Evolutionary conservation across 208 protist genomes (phyloP).

Genomic region (Herpetomonas muscarum): DNA sequence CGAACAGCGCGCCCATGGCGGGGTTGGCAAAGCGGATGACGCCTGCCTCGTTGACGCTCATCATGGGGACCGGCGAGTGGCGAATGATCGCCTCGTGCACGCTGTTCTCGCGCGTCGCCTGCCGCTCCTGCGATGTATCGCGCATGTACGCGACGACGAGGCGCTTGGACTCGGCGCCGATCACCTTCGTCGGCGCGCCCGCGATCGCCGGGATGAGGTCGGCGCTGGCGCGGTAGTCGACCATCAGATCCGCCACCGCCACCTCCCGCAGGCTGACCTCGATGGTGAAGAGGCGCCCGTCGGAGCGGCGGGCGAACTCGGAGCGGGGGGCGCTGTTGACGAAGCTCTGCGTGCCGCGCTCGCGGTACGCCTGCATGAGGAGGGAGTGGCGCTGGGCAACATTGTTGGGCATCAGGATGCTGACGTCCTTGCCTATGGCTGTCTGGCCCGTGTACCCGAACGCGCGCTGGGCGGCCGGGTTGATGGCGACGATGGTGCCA

Average conservation of each 20-base stretch:
- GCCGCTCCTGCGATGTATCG: slow-evolving; percentile 14
- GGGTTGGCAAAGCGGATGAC: slow-evolving; percentile 23
- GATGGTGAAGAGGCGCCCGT: slow-evolving; percentile 20
- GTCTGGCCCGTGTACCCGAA: slow-evolving; percentile 20
- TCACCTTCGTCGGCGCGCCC: not conserved
- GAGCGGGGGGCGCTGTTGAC: slow-evolving; percentile 1
- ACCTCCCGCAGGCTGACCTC: slow-evolving; percentile 7
- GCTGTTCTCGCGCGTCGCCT: not conserved
- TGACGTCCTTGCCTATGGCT: slow-evolving; percentile 19
- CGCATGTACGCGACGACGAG: slow-evolving; percentile 25
- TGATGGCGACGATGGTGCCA: slow-evolving; percentile 12
- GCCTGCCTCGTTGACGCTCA: slow-evolving; percentile 20
- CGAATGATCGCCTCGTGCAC: slow-evolving; percentile 12
- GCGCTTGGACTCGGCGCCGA: not conserved
- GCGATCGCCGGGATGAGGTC: not conserved
- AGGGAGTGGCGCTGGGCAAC: slow-evolving; percentile 5
- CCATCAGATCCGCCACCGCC: slow-evolving; percentile 15
- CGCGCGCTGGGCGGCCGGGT: slow-evolving; percentile 14
- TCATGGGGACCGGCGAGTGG: not conserved
- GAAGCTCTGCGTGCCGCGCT: slow-evolving; percentile 6
- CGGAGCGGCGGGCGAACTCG: slow-evolving; percentile 8
- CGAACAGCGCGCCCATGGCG: slow-evolving; percentile 16
- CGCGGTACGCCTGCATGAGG: slow-evolving; percentile 13
- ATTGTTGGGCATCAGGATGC: slow-evolving; percentile 9
- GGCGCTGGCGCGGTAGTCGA: not conserved